Conservation (phyloP, 345 rosid species). For the Aethionema arabicum region DNA sequence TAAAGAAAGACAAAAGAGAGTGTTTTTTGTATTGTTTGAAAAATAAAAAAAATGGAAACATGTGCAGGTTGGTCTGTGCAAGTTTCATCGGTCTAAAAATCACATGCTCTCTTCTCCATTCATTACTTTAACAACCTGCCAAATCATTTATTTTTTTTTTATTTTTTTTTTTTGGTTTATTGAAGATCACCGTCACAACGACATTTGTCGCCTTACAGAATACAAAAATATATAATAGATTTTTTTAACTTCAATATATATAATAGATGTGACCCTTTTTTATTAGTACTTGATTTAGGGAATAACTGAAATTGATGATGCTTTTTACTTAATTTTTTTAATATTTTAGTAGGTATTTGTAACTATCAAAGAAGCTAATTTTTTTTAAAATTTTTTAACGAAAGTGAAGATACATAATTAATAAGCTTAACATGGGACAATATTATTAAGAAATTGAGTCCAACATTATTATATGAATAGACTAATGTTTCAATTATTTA, state of each 20-base stretch:
- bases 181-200: slow-evolving; percentile 33
- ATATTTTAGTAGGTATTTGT: slow-evolving; percentile 33
- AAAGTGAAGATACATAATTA: slow-evolving; percentile 15
- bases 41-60: slow-evolving; percentile 23
- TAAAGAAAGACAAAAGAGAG: slow-evolving; percentile 31
- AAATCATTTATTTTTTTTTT: slow-evolving; percentile 6
- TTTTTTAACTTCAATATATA: not conserved
- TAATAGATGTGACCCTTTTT: too few relatives aligned
- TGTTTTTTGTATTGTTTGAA: slow-evolving; percentile 21
- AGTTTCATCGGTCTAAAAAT: slow-evolving; percentile 27
- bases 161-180: not conserved
- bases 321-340: too few relatives aligned
- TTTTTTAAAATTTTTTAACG: too few relatives aligned
- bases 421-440: slow-evolving; percentile 21
- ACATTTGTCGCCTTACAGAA: slow-evolving; percentile 9
- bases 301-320: not conserved
- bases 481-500: slow-evolving; percentile 9
- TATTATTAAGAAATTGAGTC: slow-evolving; percentile 27
- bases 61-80: slow-evolving; percentile 36
- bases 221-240: not conserved
- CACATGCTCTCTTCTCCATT: slow-evolving; percentile 33
- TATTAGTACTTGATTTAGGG: not conserved
- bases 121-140: slow-evolving; percentile 37
- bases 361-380: slow-evolving; percentile 10
- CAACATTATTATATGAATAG: slow-evolving; percentile 31